These are phyloP conservation scores for Aspergillus nanangensis DNA, from an alignment of 495 filamentous ascomycete species.

Conservation along the genomic window DNA sequence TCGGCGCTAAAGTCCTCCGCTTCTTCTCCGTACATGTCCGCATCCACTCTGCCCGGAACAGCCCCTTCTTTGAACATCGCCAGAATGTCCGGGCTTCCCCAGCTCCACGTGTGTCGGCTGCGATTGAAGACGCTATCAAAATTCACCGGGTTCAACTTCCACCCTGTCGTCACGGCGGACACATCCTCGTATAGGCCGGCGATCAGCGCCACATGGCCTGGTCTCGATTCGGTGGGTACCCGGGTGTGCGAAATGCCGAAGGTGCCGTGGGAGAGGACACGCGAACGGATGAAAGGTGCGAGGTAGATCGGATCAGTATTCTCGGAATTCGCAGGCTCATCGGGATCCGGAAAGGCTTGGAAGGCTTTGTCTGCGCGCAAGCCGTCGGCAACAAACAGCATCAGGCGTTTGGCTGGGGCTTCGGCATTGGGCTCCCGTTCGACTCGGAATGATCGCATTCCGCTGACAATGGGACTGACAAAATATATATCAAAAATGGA, in stretches of 20 bases:
- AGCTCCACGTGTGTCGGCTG: slow-evolving; percentile 96
- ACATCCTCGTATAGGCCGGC: slow-evolving; percentile 98
- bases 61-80: slow-evolving; percentile 97
- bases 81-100: slow-evolving; percentile 97
- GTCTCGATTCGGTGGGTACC: slow-evolving; percentile 94
- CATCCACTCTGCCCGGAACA: slow-evolving; percentile 78
- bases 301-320: slow-evolving; percentile 63
- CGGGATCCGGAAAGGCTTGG: slow-evolving; percentile 85
- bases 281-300: slow-evolving; percentile 90
- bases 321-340: slow-evolving; percentile 44
- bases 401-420: slow-evolving; percentile 82
- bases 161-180: slow-evolving; percentile 93
- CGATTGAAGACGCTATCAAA: slow-evolving; percentile 99
- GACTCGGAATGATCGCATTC: slow-evolving; percentile 78
- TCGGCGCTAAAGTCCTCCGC: slow-evolving; percentile 87
- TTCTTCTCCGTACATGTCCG: slow-evolving; percentile 76
- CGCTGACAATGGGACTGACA: slow-evolving; percentile 93
- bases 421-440: slow-evolving; percentile 55
- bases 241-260: slow-evolving; percentile 98
- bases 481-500: slow-evolving; percentile 99
- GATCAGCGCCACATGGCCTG: slow-evolving; percentile 96
- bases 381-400: slow-evolving; percentile 97
- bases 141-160: slow-evolving; percentile 97
- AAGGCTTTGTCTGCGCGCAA: slow-evolving; percentile 98
- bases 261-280: slow-evolving; percentile 84